Base-by-base conservation (phyloP, 1,284 basidiomycete genomes). In the Tilletia indica region DNA sequence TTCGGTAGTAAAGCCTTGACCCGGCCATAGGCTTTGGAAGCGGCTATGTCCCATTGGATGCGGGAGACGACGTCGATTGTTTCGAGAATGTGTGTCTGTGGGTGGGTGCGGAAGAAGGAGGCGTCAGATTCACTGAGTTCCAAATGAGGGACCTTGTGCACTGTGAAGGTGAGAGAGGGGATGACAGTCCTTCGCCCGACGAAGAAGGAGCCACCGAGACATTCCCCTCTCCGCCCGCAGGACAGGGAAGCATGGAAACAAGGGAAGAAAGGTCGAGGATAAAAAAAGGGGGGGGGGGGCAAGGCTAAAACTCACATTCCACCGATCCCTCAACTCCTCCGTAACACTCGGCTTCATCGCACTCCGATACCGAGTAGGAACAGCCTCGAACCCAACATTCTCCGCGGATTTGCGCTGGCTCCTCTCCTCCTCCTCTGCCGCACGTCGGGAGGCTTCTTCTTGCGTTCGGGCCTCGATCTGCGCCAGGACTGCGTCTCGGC, bases 21-120 rank as follows among this genome's bases (percentile, higher is more conserved):
- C 56, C 34, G 21, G 21, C 34, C 25, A 25, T 31, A 12, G 21
- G 56, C 56, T 34, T 58, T 58, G 36, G 61, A 64, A 14, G 38
- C 61, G 34, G 61, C 61, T 14, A 64, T 64, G 61, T 64, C 61
- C 61, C 61, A 64, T 21, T 64, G 61, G 3, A 64, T 39, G 34
- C 61, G 61, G 31, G 61, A 64, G 34, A 64, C 38, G 61, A 42
- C 38, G 36, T 64, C 61, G 61, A 64, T 38, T 4, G 61, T n/a
- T n/a, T 34, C 61, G 61, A 64, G n/a, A 14, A 64, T 25, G 36
- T 64, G 31, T 38, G 61, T 38, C 61, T 64, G 61, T 38, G 12
- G 51, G 9, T 19, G 16, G 51, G 31, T 8, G 31, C n/a, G 6
- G 51, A 14, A 6, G 31, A n/a, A 8, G 31, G 51, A 54, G 8